Conservation (phyloP, 2,329 filamentous ascomycete genomes). For the Calonectria pseudoturangicola region DNA sequence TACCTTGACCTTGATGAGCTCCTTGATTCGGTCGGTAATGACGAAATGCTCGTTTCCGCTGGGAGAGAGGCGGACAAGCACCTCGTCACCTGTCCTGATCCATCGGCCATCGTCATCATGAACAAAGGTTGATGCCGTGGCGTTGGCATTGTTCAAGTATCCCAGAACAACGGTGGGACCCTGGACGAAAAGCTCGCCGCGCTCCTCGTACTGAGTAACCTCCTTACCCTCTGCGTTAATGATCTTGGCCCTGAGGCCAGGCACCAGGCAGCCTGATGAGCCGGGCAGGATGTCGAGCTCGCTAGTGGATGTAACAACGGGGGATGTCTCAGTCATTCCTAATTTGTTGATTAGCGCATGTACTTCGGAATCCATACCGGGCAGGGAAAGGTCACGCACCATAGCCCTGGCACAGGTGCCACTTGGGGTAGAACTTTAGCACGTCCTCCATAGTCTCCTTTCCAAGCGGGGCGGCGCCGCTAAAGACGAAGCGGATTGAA, state of each 20-base stretch:
- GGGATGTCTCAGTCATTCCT: constrained; percentile 84
- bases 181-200: constrained; percentile 88
- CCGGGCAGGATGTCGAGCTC: constrained; percentile 79
- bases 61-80: constrained; percentile 78
- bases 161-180: constrained; percentile 86
- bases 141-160: constrained; percentile 90
- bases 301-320: constrained; percentile 76
- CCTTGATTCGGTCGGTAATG: constrained; percentile 84
- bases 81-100: constrained; percentile 91
- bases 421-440: constrained; percentile 76
- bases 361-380: fast-evolving
- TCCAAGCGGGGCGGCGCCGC: constrained; percentile 84
- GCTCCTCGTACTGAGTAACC: constrained; percentile 80
- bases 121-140: constrained; percentile 86
- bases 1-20: constrained; percentile 87
- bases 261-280: constrained; percentile 80
- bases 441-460: constrained; percentile 80
- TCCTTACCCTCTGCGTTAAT: constrained; percentile 80
- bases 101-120: constrained; percentile 80
- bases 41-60: constrained; percentile 87
- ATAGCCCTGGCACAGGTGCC: constrained; percentile 83
- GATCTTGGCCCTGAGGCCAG: constrained; percentile 78
- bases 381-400: constrained; percentile 65
- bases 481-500: constrained; percentile 79
- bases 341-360: neutral